These are phyloP conservation scores for Phyllosticta capitalensis DNA, from an alignment of 2,329 filamentous ascomycete genomes.

Conservation along the genomic window DNA sequence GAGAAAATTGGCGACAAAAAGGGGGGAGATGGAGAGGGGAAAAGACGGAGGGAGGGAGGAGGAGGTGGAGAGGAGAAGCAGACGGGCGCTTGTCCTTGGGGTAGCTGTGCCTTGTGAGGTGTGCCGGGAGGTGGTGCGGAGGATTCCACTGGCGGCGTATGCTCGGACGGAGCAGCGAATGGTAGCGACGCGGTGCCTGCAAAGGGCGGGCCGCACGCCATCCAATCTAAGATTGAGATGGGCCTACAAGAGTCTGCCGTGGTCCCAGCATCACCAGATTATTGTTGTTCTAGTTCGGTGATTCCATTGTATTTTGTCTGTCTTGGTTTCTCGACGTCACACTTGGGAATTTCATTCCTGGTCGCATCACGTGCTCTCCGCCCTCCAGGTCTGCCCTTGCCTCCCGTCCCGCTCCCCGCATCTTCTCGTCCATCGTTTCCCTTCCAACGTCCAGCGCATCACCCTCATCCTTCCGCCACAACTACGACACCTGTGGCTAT, in stretches of 20 bases:
- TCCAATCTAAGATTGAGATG: not conserved
- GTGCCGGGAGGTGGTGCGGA: not conserved
- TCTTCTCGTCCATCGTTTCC: not conserved
- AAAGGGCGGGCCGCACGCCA: not conserved
- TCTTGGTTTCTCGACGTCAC: too few relatives aligned
- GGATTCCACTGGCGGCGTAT: not conserved
- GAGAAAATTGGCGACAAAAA: not conserved
- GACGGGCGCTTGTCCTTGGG: not conserved
- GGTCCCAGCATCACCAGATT: constrained; percentile 8
- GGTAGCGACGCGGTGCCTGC: not conserved
- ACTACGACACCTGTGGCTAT: not conserved
- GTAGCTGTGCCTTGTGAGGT: not conserved
- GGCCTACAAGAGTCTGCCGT: not conserved
- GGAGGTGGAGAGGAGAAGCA: not conserved
- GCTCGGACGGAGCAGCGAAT: not conserved
- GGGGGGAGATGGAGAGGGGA: not conserved
- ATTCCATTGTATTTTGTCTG: too few relatives aligned
- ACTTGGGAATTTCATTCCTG: not conserved
- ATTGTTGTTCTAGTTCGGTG: too few relatives aligned
- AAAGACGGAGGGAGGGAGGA: not conserved
- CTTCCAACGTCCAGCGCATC: not conserved
- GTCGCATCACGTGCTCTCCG: not conserved
- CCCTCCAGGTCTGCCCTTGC: not conserved
- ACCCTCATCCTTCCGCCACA: not conserved
- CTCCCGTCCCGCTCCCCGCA: not conserved